These are phyloP conservation scores for Tolypocladium ophioglossoides DNA, from an alignment of 2,329 filamentous ascomycete species.

Conservation along the genomic window DNA sequence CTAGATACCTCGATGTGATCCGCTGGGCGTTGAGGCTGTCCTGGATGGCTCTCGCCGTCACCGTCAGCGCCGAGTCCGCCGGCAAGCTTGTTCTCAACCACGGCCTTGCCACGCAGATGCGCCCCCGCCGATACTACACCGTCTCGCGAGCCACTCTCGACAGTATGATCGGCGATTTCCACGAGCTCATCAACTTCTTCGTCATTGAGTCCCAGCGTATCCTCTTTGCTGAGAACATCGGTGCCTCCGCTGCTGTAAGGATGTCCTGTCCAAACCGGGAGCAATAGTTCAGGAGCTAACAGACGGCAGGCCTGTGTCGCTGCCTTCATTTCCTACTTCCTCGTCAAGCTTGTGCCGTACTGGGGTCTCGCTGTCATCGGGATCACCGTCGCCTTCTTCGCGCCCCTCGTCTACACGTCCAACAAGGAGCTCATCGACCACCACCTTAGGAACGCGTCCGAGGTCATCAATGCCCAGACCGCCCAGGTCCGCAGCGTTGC, in stretches of 20 bases:
- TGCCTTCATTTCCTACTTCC: slow-evolving; percentile 55
- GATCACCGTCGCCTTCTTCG: slow-evolving; percentile 49
- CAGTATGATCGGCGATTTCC: slow-evolving; percentile 48
- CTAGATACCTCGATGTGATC: slow-evolving; percentile 55
- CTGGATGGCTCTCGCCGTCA: slow-evolving; percentile 50
- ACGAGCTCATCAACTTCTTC: slow-evolving; percentile 63
- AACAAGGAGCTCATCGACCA: slow-evolving; percentile 62
- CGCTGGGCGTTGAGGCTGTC: slow-evolving; percentile 56
- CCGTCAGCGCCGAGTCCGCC: slow-evolving; percentile 47
- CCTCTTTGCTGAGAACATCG: slow-evolving; percentile 56
- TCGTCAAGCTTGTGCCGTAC: slow-evolving; percentile 60
- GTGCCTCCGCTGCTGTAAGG: slow-evolving; percentile 47
- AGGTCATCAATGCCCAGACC: slow-evolving; percentile 52
- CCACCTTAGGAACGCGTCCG: slow-evolving; percentile 46
- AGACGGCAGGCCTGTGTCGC: slow-evolving; percentile 41
- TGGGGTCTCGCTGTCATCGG: slow-evolving; percentile 56
- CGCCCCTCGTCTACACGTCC: slow-evolving; percentile 52
- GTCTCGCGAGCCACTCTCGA: slow-evolving; percentile 53
- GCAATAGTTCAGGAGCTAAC: slow-evolving; percentile 8
- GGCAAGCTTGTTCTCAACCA: slow-evolving; percentile 52
- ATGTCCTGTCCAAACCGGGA: slow-evolving; percentile 9
- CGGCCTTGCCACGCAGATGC: slow-evolving; percentile 54
- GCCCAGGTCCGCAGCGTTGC: slow-evolving; percentile 50
- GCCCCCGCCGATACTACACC: slow-evolving; percentile 58
- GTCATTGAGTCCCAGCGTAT: slow-evolving; percentile 60